phyloP scores from a whole-genome alignment of 148 eudicot species.

The Silene uniflora region DNA sequence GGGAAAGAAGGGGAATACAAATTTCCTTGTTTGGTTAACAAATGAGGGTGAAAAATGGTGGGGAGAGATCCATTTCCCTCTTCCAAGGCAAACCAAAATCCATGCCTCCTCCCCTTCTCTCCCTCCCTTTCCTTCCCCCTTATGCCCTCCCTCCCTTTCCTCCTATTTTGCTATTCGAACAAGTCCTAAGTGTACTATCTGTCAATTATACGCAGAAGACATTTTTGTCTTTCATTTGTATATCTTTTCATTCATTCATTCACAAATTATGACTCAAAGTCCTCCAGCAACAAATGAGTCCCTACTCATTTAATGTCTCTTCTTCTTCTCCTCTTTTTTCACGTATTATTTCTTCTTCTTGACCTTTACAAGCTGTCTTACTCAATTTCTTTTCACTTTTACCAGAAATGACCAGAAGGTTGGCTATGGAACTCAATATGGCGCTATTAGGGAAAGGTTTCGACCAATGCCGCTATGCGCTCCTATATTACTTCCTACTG shows the following conservation, averaged over 20 bases:
- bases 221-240: background rate
- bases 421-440: constrained; percentile 44
- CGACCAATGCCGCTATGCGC: constrained; percentile 93
- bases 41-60: too few relatives aligned
- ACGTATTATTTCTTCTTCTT: background rate
- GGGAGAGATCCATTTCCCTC: too few relatives aligned
- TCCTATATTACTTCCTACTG: constrained; percentile 84
- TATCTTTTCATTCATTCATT: background rate
- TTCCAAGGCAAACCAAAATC: too few relatives aligned
- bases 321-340: background rate
- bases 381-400: constrained; percentile 9
- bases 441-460: constrained; percentile 74
- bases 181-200: background rate
- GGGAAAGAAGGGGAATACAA: too few relatives aligned
- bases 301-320: background rate
- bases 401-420: constrained; percentile 73
- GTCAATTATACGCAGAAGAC: background rate
- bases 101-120: too few relatives aligned
- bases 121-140: too few relatives aligned
- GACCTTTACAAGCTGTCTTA: constrained; percentile 5
- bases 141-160: too few relatives aligned
- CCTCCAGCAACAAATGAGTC: constrained; percentile 2
- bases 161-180: too few relatives aligned
- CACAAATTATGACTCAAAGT: background rate
- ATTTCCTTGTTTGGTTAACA: too few relatives aligned